Evolutionary conservation across 371 early-diverging fungal species (phyloP).

Genomic region (Mortierella sp.): DNA sequence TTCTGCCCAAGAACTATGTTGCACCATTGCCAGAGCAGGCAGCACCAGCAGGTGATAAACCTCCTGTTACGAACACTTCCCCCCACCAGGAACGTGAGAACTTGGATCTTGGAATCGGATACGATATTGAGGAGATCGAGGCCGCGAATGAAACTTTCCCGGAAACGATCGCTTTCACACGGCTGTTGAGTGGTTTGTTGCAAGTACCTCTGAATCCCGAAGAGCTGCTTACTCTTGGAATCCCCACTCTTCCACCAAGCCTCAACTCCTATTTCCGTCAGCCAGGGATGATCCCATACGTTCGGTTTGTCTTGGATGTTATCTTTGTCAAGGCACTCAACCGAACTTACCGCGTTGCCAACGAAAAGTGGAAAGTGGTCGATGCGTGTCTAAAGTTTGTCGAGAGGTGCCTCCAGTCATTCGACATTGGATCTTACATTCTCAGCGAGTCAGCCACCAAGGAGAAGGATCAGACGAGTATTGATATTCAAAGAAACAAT

Average conservation of each 20-base stretch:
- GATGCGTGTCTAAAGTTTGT: constrained; percentile 79
- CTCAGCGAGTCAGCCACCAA: constrained; percentile 21
- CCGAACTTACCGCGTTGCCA: constrained; percentile 73
- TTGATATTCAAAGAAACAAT: constrained; percentile 36
- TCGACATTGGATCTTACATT: constrained; percentile 68
- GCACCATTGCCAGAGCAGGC: constrained; percentile 45
- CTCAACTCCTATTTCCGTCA: constrained; percentile 68
- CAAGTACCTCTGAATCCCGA: constrained; percentile 64
- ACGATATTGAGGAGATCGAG: constrained; percentile 84
- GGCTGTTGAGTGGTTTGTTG: constrained; percentile 77
- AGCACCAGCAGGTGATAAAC: constrained; percentile 32
- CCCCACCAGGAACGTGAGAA: constrained; percentile 32
- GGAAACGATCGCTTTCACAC: constrained; percentile 85
- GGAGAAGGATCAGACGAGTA: constrained; percentile 29
- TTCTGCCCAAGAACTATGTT: constrained; percentile 64
- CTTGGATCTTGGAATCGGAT: constrained; percentile 67
- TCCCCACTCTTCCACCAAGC: constrained; percentile 55
- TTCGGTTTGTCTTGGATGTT: constrained; percentile 82
- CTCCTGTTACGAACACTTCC: constrained; percentile 27
- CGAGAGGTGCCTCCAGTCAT: constrained; percentile 81
- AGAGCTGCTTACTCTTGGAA: constrained; percentile 52
- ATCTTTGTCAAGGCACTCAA: constrained; percentile 78
- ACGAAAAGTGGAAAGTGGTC: constrained; percentile 83
- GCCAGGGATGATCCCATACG: constrained; percentile 84
- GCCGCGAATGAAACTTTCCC: constrained; percentile 77